Base-by-base conservation (phyloP, 805 yeast species). In the Candida ascalaphidarum region DNA sequence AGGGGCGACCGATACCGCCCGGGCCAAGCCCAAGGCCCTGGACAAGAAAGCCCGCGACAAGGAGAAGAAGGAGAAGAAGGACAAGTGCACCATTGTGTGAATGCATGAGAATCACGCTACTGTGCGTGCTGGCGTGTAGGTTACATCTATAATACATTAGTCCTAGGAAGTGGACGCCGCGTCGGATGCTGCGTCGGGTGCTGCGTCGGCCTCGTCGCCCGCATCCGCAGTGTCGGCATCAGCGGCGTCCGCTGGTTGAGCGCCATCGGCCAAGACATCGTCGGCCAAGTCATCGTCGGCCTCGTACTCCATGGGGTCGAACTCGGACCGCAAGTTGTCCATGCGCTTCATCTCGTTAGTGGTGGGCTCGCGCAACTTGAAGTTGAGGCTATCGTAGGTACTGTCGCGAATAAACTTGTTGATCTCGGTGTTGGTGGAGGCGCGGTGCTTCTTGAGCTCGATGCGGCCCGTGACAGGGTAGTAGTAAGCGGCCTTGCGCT, bases 361-460 rank as follows among this genome's bases (percentile, higher is more conserved):
- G 8, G 79, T 77, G 28, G 88, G 81, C 43, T 81, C 88, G 48
- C 89, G 69, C 30, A 84, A 55, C 27, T 65, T 61, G 36, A 79
- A 60, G 29, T 77, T 71, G 26, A 84, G 62, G 23, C 65, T 71
- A 48, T 78, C 89, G 35, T 69, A 55, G 14, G 81, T 74, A 30
- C 70, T 57, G 18, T 68, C 75, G 32, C 67, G 66, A 32, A 77
- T 65, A 28, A 69, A 68, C 19, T 73, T 69, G 38, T 69, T 70
- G 38, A 74, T 57, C 30, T 63, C 67, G n/a, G 58, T 44, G 39
- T 62, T 69, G 26, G 74, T 65, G 21, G 74, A 78, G 10, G 85
- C 74, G 54, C 96, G 75, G 50, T 94, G 77, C 50, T 89, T 80
- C 60, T 82, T 85, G 48, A 92, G 72, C 40, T 80, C 92, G 23